These are phyloP conservation scores for Chrysanthemum seticuspe DNA, from an alignment of 129 eudicot genomes.

Conservation along the genomic window DNA sequence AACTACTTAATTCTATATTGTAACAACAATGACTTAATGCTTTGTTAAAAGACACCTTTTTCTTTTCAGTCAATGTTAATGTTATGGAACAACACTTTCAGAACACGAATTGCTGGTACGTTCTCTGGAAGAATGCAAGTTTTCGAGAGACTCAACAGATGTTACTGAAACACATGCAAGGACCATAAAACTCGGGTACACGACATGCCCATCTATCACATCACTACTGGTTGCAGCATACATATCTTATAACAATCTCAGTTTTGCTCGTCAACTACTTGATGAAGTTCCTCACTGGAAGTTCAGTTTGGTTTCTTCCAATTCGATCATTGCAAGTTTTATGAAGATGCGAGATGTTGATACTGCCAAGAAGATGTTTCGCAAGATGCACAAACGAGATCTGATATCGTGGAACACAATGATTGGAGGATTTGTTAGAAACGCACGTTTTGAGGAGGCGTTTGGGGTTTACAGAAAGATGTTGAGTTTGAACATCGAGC, in stretches of 20 bases:
- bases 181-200: slow-evolving; percentile 60
- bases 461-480: slow-evolving; percentile 54
- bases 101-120: slow-evolving; percentile 43
- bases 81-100: slow-evolving; percentile 25
- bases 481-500: slow-evolving; percentile 53
- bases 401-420: slow-evolving; percentile 75
- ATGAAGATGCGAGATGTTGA: slow-evolving; percentile 60
- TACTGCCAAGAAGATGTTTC: slow-evolving; percentile 59
- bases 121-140: slow-evolving; percentile 52
- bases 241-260: slow-evolving; percentile 33
- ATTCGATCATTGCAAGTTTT: slow-evolving; percentile 56
- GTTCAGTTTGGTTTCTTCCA: slow-evolving; percentile 46
- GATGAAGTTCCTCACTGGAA: slow-evolving; percentile 36
- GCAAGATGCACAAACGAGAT: slow-evolving; percentile 53
- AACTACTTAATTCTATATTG: not conserved
- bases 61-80: not conserved
- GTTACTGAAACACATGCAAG: slow-evolving; percentile 43
- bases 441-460: slow-evolving; percentile 61
- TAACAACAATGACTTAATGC: not conserved
- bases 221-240: slow-evolving; percentile 50
- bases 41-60: not conserved
- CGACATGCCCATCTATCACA: slow-evolving; percentile 44
- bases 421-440: slow-evolving; percentile 71
- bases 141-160: slow-evolving; percentile 33
- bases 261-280: slow-evolving; percentile 49